Evolutionary conservation across 2,329 filamentous ascomycete genomes (phyloP).

Genomic region (Cercospora sesami): DNA sequence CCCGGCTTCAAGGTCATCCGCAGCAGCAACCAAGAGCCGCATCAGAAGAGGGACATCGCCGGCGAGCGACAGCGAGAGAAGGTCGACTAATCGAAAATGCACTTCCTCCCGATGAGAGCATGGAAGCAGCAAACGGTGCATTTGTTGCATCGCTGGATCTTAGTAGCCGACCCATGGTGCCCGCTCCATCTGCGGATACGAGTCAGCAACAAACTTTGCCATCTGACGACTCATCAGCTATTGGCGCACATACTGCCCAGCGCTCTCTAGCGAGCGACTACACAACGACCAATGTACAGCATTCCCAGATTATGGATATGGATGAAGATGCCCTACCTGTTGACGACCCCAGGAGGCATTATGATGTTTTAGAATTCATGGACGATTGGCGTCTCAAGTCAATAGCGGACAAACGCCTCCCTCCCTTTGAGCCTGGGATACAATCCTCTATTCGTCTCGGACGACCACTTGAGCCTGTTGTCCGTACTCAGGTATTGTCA

Average conservation of each 20-base stretch:
- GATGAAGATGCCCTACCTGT: conserved; percentile 33
- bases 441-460: conserved; percentile 25
- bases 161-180: not conserved
- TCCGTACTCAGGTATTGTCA: conserved; percentile 19
- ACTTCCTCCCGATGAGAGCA: not conserved
- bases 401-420: conserved; percentile 24
- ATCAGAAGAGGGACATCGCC: not conserved
- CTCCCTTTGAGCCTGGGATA: conserved; percentile 25
- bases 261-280: not conserved
- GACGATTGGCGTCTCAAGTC: conserved; percentile 34
- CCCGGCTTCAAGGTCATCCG: not conserved
- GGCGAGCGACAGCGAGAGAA: not conserved
- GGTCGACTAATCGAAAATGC: not conserved
- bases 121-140: not conserved
- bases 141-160: not conserved
- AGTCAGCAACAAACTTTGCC: not conserved
- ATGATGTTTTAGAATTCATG: conserved; percentile 37
- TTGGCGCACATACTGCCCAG: not conserved
- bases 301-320: conserved; percentile 13
- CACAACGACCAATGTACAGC: not conserved
- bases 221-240: not conserved
- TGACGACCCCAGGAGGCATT: conserved; percentile 32
- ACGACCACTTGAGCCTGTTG: conserved; percentile 22
- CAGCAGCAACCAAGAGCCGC: not conserved
- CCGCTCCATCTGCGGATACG: not conserved